Base-by-base conservation (phyloP, 163 green algal species). In the Picocystis sp. region DNA sequence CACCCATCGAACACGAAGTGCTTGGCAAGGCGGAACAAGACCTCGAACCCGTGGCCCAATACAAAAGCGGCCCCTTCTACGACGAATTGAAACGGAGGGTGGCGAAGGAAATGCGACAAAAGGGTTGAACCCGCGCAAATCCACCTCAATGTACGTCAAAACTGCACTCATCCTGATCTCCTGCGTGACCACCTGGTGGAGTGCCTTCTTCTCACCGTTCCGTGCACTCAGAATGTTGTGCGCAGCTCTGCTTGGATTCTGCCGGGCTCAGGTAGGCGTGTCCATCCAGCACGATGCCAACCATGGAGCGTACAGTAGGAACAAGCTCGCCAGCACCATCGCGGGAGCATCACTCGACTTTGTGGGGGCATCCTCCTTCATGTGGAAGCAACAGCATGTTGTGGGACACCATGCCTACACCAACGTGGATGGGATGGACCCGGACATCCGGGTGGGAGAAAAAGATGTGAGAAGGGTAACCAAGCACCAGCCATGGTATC, bases 241-340 rank as follows among this genome's bases (percentile, higher is more conserved):
- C 45, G 66, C 74, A 11, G 55, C 67, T 10, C 19, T 66, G 8
- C 52, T 81, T n/a, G 77, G 77, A 5, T 50, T 81, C 14, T 62
- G 52, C 19, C 72, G 70, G 59, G 77, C 75, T 9, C 65, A 81
- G 53, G 57, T 82, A 2, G 77, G 77, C 2, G 58, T 82, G 17
- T 79, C 68, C 50, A 80, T 86, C 52, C 66, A 80, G 55, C 77
- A 86, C 56, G 77, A 86, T 61, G 74, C 67, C 56, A 84, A 84
- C 45, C 77, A 86, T 52, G 77, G 74, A 44, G 66, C 68, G 43
- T 78, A 59, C 50, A 57, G 48, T 25, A 47, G 21, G 17, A 72
- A 60, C 50, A 56, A 43, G 24, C 24, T 13, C 1, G 22, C 73
- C n/a, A 49, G 53, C 5, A 65, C 76, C 50, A n/a, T 64, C 5